These are phyloP conservation scores for Pythium oligandrum DNA, from an alignment of 352 stramenopile species.

Conservation along the genomic window DNA sequence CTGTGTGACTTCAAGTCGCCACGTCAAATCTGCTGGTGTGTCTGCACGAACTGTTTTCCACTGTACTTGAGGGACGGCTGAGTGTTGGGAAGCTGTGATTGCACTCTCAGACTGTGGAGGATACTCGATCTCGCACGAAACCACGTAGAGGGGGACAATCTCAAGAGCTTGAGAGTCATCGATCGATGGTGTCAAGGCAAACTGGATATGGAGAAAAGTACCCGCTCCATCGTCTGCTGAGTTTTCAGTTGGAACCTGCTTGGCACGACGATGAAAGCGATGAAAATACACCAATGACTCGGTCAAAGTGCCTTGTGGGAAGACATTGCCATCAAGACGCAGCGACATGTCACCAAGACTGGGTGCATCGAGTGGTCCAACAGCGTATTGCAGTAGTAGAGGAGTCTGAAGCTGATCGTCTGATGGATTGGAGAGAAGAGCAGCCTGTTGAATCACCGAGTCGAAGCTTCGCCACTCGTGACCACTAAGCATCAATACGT, in stretches of 20 bases:
- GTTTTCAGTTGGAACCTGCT: no score
- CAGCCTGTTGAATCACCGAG: constrained; percentile 9
- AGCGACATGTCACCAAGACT: no score
- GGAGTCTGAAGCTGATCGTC: no score
- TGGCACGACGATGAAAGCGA: constrained; percentile 4
- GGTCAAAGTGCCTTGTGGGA: constrained; percentile 18
- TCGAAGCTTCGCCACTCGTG: constrained; percentile 20
- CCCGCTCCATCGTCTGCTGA: no score
- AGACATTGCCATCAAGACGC: constrained; percentile 9
- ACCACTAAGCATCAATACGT: constrained; percentile 11
- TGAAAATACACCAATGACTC: constrained; percentile 15
- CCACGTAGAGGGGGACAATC: constrained; percentile 2
- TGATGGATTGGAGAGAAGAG: not conserved
- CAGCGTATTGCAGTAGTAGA: no score
- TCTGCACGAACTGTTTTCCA: no score
- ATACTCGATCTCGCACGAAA: not conserved
- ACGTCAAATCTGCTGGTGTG: not conserved
- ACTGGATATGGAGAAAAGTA: constrained; percentile 4
- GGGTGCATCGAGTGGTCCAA: no score
- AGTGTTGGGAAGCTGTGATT: no score
- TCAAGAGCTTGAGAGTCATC: constrained; percentile 5
- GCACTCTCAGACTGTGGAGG: not conserved
- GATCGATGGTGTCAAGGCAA: constrained; percentile 2
- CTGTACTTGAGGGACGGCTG: no score
- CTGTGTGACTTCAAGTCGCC: not conserved